Evolutionary conservation across 2,329 filamentous ascomycete genomes (phyloP).

Genomic region (Harringtonia lauricola): DNA sequence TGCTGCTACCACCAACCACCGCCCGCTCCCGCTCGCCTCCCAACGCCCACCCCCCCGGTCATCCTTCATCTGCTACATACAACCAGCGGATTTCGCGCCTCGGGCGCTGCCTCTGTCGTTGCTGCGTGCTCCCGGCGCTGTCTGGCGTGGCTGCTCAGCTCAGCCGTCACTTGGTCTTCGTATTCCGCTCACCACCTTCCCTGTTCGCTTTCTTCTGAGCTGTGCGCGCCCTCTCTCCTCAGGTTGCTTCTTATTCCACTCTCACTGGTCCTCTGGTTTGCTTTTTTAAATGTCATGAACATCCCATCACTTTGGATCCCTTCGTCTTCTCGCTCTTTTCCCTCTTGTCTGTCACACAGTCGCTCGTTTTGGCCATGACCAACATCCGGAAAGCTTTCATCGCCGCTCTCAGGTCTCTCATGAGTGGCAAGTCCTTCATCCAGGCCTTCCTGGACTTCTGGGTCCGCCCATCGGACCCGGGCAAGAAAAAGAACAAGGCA

Average conservation of each 20-base stretch:
- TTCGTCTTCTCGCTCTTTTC: background rate
- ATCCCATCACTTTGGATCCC: background rate
- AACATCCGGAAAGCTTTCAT: slow-evolving; percentile 42
- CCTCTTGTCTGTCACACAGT: slow-evolving; percentile 26
- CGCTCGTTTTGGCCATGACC: slow-evolving; percentile 46
- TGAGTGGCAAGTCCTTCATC: slow-evolving; percentile 47
- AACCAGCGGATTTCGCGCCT: background rate
- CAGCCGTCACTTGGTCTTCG: too few relatives aligned
- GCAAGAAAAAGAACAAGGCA: too few relatives aligned
- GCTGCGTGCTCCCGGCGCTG: background rate
- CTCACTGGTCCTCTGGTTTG: background rate
- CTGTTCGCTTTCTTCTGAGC: background rate
- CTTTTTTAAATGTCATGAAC: background rate
- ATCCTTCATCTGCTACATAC: background rate
- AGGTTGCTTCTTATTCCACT: background rate
- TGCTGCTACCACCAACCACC: background rate
- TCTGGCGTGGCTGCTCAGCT: too few relatives aligned
- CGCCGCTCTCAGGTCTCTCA: slow-evolving; percentile 45
- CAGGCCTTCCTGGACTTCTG: slow-evolving; percentile 34
- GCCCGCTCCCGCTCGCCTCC: background rate
- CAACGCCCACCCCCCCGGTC: too few relatives aligned
- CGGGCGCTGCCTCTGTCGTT: background rate
- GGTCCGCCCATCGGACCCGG: too few relatives aligned
- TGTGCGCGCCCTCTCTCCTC: background rate
- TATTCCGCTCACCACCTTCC: background rate